Base-by-base conservation (phyloP, 2,329 filamentous ascomycete species). In the Aspergillus oerlinghausenensis region DNA sequence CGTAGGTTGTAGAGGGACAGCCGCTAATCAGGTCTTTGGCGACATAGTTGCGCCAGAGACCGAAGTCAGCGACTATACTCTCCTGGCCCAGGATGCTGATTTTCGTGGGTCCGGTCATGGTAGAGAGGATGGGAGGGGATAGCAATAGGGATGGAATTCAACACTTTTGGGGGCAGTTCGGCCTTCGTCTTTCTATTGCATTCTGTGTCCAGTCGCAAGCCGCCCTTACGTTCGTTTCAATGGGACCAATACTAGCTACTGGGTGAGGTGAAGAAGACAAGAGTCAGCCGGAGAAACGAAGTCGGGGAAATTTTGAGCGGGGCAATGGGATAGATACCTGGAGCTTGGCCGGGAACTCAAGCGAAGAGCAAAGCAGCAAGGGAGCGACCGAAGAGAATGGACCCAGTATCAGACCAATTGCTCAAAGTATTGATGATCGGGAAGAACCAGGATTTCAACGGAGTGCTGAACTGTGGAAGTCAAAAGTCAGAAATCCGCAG, bases 41-140 rank as follows among this genome's bases (percentile, higher is more conserved):
- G 61, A 97, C 87, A 72, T 89, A 94, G 70, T 83, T 83, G 61
- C 88, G 84, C 90, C 92, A 97, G 55, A 99, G 84, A 63, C 88
- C 90, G 72, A 96, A 91, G 72, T 97, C 91, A 68, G 97, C 88
- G 62, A 97, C 82, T 66, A 99, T 97, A 69, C 88, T 88, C 65
- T 96, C 90, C 69, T 90, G 89, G 64, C 92, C 92, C 57, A 99
- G 80, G 65, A 99, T 95, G 38, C 84, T 82, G 69, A 97, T 91
- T 70, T 80, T 84, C 52, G 81, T 83, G 55, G 84, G 82, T 58
- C 71, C 72, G 29, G 66, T 61, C 71, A 74, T 75, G 49, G 55
- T 66, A 32, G 29, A 57, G 52, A 38, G 38, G 42, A 32, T 23
- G 28, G n/a, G 49, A 28, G 23, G 23, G 43, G 38, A 55, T 54